phyloP scores from a whole-genome alignment of 148 eudicot genomes.

The Gaultheria prostrata region DNA sequence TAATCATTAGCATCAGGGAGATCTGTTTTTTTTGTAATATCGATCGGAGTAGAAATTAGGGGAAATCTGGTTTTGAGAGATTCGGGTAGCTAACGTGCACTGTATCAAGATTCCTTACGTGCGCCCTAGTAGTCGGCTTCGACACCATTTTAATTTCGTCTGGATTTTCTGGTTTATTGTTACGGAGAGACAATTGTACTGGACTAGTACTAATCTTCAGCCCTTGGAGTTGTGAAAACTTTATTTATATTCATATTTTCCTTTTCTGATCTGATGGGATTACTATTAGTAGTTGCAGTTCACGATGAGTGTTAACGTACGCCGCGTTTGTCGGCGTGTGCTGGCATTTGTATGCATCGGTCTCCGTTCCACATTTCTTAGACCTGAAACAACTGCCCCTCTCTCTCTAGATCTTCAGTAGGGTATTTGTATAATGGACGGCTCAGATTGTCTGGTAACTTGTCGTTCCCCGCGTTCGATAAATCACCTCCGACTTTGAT shows the following conservation, averaged over 20 bases:
- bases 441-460: constrained; percentile 6
- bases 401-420: not conserved
- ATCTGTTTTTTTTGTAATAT: not conserved
- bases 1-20: not conserved
- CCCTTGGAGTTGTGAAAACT: not conserved
- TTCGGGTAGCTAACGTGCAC: not conserved
- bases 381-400: not conserved
- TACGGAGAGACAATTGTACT: not conserved
- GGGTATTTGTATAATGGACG: not conserved
- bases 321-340: not conserved
- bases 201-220: no score
- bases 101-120: not conserved
- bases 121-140: not conserved
- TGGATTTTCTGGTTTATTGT: not conserved
- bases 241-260: no score
- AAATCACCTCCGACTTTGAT: not conserved
- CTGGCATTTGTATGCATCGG: not conserved
- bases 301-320: constrained; percentile 1
- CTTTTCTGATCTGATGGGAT: not conserved
- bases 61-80: no score
- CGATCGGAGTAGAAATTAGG: not conserved
- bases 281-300: not conserved
- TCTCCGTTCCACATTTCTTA: not conserved
- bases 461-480: constrained; percentile 9
- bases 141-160: not conserved